Evolutionary conservation across 257 asterid species (phyloP), one percentile per base, ranked within the genome.

Genomic region (Thymus mandschuricus): DNA sequence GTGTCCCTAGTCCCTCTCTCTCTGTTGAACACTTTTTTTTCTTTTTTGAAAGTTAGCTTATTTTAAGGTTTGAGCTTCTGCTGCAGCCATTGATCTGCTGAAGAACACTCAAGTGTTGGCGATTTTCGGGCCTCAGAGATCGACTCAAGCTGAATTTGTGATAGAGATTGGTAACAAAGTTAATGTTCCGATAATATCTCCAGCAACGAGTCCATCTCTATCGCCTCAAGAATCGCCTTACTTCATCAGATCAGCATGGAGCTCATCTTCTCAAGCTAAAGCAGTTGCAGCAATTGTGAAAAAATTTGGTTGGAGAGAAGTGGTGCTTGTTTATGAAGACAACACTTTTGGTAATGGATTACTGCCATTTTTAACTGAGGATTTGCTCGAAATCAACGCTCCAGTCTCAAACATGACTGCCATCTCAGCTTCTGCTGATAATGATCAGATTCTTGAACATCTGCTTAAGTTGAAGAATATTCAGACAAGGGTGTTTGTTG

Each of bases 401-500:
- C 21, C 65, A 1, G 83, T 84, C 64, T 69, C 83, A 1, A 44
- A 73, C 45, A 68, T 69, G 64, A 78, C 80, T 66, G 75, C 62
- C 11, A 61, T 84, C 69, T 78, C 86, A 9, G 80, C 78, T 55
- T 69, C 81, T 15, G 83, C 84, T 12, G 55, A 63, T 3, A 71
- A 79, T 76, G 86, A 82, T 54, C 70, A 56, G 41, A 84, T 86
- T 34, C 66, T 69, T 13, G 7, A 6, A 13, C 76, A 82, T 40
- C 81, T 86, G 31, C 21, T 61, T 11, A 76, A 78, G 57, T 64
- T 86, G 27, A 80, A 28, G 68, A 80, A 73, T 0, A 80, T 68
- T 86, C 80, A 69, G 79, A 78, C 87, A 1, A 70, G 85, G 75
- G 89, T 86, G 12, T 84, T 84, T 55, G 56, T 86, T 8, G 86